A percentile compares a stretch with the other conserved stretches of the same genome.
These are phyloP conservation scores for Exophiala alcalophila DNA, from an alignment of 2,329 filamentous ascomycete genomes.

Conservation along the genomic window DNA sequence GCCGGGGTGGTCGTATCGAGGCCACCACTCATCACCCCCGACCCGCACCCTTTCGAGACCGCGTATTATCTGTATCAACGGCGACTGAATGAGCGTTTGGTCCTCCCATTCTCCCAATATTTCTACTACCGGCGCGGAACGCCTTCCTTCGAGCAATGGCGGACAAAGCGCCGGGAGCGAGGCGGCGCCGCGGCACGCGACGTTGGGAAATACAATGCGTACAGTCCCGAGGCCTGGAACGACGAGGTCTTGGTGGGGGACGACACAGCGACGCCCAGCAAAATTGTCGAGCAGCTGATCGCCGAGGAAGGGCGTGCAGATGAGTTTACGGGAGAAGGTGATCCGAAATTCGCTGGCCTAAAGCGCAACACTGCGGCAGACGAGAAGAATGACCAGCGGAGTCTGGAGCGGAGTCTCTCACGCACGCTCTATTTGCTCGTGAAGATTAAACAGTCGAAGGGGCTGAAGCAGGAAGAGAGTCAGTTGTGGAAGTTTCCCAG, in stretches of 20 bases:
- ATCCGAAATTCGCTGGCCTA: constrained; percentile 63
- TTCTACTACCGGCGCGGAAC: constrained; percentile 96
- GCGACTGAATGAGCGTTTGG: constrained; percentile 87
- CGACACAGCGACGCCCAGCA: constrained; percentile 60
- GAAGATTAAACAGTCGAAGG: constrained; percentile 50
- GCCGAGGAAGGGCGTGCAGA: constrained; percentile 64
- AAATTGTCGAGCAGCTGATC: constrained; percentile 67
- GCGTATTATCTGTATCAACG: constrained; percentile 97
- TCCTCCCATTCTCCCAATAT: constrained; percentile 79
- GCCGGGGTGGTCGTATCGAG: constrained; percentile 82
- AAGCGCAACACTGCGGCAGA: constrained; percentile 74
- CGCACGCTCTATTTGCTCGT: constrained; percentile 86
- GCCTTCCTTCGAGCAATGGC: constrained; percentile 81
- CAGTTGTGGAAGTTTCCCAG: constrained; percentile 74
- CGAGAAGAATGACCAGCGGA: constrained; percentile 66
- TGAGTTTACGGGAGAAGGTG: constrained; percentile 53
- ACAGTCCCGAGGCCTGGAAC: constrained; percentile 75
- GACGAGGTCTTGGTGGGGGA: constrained; percentile 83
- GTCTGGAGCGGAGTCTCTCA: constrained; percentile 75
- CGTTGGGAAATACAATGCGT: constrained; percentile 78
- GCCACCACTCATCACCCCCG: constrained; percentile 79
- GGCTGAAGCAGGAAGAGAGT: constrained; percentile 35
- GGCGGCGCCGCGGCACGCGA: constrained; percentile 73
- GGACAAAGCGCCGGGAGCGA: constrained; percentile 75
- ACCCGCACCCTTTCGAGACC: constrained; percentile 83